Evolutionary conservation across 139 green algal genomes (phyloP), one percentile per base, ranked within the genome.

Genomic region (Chlorella sp.): DNA sequence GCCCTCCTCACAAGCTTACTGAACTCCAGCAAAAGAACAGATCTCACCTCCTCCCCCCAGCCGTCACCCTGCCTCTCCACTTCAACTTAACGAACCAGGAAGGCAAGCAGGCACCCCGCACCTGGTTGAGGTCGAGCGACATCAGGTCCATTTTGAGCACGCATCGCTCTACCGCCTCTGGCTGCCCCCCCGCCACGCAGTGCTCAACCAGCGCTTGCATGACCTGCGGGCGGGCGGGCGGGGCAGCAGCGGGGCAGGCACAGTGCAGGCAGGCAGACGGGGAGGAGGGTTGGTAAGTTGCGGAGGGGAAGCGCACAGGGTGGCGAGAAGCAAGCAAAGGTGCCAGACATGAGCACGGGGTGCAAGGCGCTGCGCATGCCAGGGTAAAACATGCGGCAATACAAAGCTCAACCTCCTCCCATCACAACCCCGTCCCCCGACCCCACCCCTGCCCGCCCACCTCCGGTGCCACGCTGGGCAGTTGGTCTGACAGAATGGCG

Each of bases 121-220:
- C 96, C 96, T 98, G 97, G 90, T 99, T 96, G 81, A 99, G 91
- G 92, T 99, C 97, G 26, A 99, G 92, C 22, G 90, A 95, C 12
- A 92, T 83, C 28, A 99, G 94, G 92, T 98, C 94, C 83, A 99
- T 95, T 87, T 96, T 95, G 71, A 99, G 93, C 79, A 99, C 95
- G 64, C 94, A 97, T 3, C 94, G 91, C 94, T 99, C 97, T 86
- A 99, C 95, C 0, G 90, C 92, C 57, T 94, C 91, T 9, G 92
- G 89, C 83, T 93, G 88, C 37, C 94, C 93, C 3, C 69, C 32
- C 24, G 42, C 40, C 36, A 92, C 91, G 83, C 95, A 97, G 71
- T 97, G 94, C 89, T 97, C 95, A 90, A 99, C 97, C 42, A 98
- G 91, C 18, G 92, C 94, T 91, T 97, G 96, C 92, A 98, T 95